phyloP scores from a whole-genome alignment of 345 rosid genomes.

The Salix viminalis region DNA sequence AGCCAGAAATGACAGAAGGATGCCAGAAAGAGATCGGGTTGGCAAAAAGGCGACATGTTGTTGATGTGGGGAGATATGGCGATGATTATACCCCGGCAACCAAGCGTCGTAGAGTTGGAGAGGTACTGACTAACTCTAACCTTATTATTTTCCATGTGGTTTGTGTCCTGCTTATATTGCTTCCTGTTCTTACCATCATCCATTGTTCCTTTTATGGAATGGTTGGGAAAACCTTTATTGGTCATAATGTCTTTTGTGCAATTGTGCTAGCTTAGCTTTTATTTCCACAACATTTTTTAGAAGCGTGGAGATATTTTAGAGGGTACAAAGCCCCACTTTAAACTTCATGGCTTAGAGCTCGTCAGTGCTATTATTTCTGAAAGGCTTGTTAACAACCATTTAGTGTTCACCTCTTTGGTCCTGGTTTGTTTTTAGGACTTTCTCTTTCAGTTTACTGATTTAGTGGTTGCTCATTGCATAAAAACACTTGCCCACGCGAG shows the following conservation, averaged over 20 bases:
- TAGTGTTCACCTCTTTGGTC: neutral
- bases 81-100: constrained; percentile 58
- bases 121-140: constrained; percentile 43
- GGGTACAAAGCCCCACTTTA: neutral
- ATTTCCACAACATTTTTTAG: neutral
- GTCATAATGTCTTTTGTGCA: neutral
- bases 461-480: neutral
- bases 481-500: neutral
- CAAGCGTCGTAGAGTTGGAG: constrained; percentile 90
- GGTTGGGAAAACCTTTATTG: neutral
- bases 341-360: neutral
- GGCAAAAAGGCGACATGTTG: constrained; percentile 52
- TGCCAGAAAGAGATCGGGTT: constrained; percentile 60
- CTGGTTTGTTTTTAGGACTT: neutral
- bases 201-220: neutral
- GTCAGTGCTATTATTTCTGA: neutral
- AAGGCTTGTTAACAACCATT: neutral
- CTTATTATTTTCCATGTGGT: neutral
- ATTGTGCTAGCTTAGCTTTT: neutral
- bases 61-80: constrained; percentile 43
- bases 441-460: neutral
- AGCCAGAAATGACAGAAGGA: constrained; percentile 58
- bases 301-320: neutral
- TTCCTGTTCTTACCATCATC: neutral
- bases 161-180: neutral